Evolutionary conservation across 306 rosid species (phyloP), one percentile per base, ranked within the genome.

Genomic region (Lablab purpureus): DNA sequence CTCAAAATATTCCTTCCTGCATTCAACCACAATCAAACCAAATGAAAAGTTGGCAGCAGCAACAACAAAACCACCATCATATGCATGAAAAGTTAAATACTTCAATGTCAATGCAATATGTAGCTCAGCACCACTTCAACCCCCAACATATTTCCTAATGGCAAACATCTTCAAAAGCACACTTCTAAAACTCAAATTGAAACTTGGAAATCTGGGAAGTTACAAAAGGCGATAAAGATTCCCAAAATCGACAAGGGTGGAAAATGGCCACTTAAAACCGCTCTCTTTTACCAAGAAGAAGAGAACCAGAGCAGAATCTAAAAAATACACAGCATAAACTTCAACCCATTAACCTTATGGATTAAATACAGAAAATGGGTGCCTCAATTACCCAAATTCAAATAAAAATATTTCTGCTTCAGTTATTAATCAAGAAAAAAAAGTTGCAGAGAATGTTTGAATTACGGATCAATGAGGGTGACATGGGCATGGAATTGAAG

Each of bases 1-100:
- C 89, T 91, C 97, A 86, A 87, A 92, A 84, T 92, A 89, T 25
- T 94, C 98, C 87, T 92, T 94, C 88, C 97, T 92, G 87, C 3
- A 73, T 62, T 45, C 80, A 84, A 59, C 59, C 23, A 3, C 66
- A 54, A 54, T 79, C 58, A 89, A 67, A 71, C 36, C 71, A 11
- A 30, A 73, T 3, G 21, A 68, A 50, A 81, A 25, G 32, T 55
- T 30, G 40, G 45, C 62, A 52, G 70, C 27, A 25, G 5, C 4
- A 15, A 45, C 32, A 72, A 13, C 22, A 10, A n/a, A n/a, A 40
- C 13, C 45, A 40, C 45, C 45, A 10, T 10, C 64, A 51, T 51
- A 22, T 13, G 22, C 76, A 52, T 36, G 18, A 41, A 71, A 74
- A 78, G 28, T 21, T 34, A 68, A 37, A 65, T 14, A 52, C 59